Evolutionary conservation across 305 asterid species (phyloP).

Genomic region (Rubia balearica): DNA sequence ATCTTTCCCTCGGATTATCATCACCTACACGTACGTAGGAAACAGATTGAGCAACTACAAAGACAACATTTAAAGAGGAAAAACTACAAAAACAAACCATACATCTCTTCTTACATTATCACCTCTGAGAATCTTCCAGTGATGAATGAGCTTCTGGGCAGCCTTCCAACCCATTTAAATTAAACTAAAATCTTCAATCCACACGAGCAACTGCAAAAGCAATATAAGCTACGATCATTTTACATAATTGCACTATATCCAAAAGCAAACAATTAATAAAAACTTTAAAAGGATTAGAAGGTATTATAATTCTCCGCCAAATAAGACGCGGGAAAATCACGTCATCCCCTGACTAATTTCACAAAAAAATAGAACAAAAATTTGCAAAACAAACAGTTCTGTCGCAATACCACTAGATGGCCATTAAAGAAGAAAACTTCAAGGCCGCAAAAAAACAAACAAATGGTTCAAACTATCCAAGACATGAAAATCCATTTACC

Average conservation of each 20-base stretch:
- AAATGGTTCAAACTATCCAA: neutral
- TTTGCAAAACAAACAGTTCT: too few relatives aligned
- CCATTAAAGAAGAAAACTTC: neutral
- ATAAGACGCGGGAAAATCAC: neutral
- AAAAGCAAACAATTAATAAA: neutral
- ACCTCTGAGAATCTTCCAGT: slow-evolving; percentile 88
- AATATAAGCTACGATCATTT: neutral
- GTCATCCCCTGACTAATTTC: too few relatives aligned
- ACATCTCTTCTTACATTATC: slow-evolving; percentile 55
- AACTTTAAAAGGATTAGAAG: neutral
- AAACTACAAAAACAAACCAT: neutral
- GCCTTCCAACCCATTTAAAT: slow-evolving; percentile 87
- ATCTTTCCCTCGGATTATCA: slow-evolving; percentile 89
- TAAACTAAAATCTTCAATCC: neutral
- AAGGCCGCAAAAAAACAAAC: neutral
- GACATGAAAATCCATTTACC: neutral
- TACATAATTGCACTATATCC: neutral
- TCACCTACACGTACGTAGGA: slow-evolving; percentile 40
- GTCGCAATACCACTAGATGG: too few relatives aligned
- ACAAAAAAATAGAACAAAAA: too few relatives aligned
- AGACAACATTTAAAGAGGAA: neutral
- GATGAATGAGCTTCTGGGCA: slow-evolving; percentile 79
- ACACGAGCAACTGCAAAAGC: neutral
- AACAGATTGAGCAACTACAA: slow-evolving; percentile 8
- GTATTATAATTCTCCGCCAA: neutral